Base-by-base conservation (phyloP, 495 filamentous ascomycete species). In the Chlorociboria aeruginascens region DNA sequence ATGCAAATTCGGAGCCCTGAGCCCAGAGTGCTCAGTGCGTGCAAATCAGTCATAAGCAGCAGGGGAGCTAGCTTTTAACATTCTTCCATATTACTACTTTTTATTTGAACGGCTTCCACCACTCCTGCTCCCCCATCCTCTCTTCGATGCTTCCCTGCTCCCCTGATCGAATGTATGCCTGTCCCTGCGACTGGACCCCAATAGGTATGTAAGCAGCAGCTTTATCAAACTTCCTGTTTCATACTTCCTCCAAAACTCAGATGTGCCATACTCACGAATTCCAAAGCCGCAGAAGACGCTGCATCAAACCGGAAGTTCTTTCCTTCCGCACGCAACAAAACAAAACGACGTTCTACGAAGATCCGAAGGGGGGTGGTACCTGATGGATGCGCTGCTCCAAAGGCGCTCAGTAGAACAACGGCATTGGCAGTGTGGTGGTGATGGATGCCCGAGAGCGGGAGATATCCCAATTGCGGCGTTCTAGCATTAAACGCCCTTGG, bases 391-490 rank as follows among this genome's bases (percentile, higher is more conserved):
- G 46, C 35, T 50, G 32, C 28, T 41, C 12, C 29, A 50, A 32
- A 40, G 34, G 43, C 35, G 43, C 16, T 42, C 32, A 45, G 25
- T 44, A 50, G 46, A 38, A 49, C 36, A 50, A 16, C 44, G 45
- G 48, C 34, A 45, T 40, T 43, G 33, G 43, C 32, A 38, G 43
- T 30, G 45, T 48, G 56, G 45, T 48, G 56, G 56, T 54, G 43
- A 59, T 59, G 56, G 56, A 54, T 49, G 55, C 49, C 52, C 51
- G 45, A 49, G 55, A 47, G 45, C 35, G 49, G 49, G 49, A 54
- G 14, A 31, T 46, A 34, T 51, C 55, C 34, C 56, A 52, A 36
- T 53, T 39, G 34, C 45, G 34, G 36, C 52, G 46, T 35, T 12
- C 47, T 25, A 48, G 42, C 41, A 50, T 53, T 44, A 59, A 59